phyloP scores from a whole-genome alignment of 202 grass and related monocot species.

The Bolboschoenoplectus hybrid region DNA sequence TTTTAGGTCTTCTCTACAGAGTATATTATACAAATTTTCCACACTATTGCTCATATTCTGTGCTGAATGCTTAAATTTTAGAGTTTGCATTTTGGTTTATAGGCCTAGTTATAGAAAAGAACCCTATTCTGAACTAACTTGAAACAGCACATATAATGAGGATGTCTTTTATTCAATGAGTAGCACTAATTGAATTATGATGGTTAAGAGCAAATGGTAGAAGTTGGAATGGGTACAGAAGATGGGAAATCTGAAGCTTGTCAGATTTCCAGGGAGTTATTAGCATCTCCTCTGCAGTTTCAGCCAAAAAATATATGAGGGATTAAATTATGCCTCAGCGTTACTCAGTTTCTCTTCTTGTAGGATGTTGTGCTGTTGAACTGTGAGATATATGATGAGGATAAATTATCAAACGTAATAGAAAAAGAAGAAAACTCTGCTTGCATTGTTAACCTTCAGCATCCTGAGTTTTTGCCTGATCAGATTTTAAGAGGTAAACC shows the following conservation, averaged over 20 bases:
- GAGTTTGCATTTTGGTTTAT: conserved; percentile 15
- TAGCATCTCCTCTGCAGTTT: background rate
- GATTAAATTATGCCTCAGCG: background rate
- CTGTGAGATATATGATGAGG: background rate
- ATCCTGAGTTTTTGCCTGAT: background rate
- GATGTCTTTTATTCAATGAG: background rate
- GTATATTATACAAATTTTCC: background rate
- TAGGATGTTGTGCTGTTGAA: background rate
- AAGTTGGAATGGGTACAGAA: background rate
- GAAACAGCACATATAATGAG: background rate
- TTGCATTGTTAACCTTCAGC: background rate
- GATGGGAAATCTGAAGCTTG: background rate
- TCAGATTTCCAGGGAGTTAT: background rate
- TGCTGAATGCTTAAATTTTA: background rate
- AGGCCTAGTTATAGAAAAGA: background rate
- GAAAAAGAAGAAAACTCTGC: background rate
- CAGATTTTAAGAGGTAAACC: conserved; percentile 28
- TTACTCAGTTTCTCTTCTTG: background rate
- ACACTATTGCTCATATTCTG: background rate
- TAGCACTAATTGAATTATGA: conserved; percentile 7
- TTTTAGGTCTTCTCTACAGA: background rate
- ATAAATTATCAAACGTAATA: background rate
- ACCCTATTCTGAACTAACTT: background rate
- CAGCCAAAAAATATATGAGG: background rate
- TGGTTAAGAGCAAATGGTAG: background rate